Base-by-base conservation (phyloP, 1,139 yeast genomes). In the Protomyces gravidus region DNA sequence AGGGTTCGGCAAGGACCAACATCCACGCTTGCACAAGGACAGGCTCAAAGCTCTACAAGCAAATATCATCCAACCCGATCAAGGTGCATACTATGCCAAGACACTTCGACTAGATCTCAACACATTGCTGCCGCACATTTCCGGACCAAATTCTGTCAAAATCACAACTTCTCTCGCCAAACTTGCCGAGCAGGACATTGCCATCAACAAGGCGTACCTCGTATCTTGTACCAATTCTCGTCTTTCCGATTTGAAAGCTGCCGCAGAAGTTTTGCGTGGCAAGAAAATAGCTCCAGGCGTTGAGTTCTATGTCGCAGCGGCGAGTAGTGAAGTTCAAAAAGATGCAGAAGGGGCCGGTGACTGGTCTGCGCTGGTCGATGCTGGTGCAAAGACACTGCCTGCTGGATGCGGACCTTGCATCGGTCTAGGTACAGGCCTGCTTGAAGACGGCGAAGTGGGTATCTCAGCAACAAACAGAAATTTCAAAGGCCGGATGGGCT, bases 391-490 rank as follows among this genome's bases (percentile, higher is more conserved):
- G 68, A 90, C 97, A 39, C 80, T 92, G 67, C 97, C 97, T 17
- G 96, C 98, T 19, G 99, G 99, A 25, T 92, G 99, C 76, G 99
- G 99, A 52, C 99, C 99, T 40, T 92, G 99, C 76, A 92, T 92
- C 69, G 99, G 99, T 48, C 79, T 92, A 61, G 99, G 99, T 63
- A 80, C 94, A 40, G 99, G 99, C 57, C 77, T 92, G 64, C 78
- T 92, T 67, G 84, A 92, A 73, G 92, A 89, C 50, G 98, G 98
- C 49, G 97, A 92, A 73, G 95, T 94, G 61, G 98, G 99, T 65
- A 94, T 92, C 69, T 88, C 96, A 66, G 98, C 98, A 62, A 94
- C 98, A 6, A 92, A 92, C 77, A 83, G 99, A 76, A 92, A 92
- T 74, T 92, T 92, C 79, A 94, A 94, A 76, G 99, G 99, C 62